phyloP scores from a whole-genome alignment of 2,329 filamentous ascomycete species.

The Arthroderma sp. region DNA sequence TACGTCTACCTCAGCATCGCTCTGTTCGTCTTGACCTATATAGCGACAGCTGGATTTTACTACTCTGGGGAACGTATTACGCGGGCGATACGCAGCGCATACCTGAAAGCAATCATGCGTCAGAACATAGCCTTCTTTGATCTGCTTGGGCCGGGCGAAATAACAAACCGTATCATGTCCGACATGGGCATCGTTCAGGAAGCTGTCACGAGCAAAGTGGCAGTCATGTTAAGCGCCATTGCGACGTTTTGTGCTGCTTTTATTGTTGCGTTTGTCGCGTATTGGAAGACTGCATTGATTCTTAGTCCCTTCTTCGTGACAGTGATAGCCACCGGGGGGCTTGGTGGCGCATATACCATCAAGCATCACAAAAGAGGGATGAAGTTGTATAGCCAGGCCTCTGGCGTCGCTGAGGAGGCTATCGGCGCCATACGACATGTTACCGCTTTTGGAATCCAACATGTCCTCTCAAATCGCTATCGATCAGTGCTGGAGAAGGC shows the following conservation, averaged over 20 bases:
- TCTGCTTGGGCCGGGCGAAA: constrained; percentile 35
- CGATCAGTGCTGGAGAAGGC: too few relatives aligned
- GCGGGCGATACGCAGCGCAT: constrained; percentile 45
- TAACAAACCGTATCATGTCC: constrained; percentile 36
- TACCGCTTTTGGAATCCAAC: constrained; percentile 47
- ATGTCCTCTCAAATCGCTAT: constrained; percentile 46
- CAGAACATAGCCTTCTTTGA: constrained; percentile 44
- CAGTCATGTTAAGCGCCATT: constrained; percentile 34
- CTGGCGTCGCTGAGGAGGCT: constrained; percentile 49
- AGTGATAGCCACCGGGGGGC: too few relatives aligned
- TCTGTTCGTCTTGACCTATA: constrained; percentile 47
- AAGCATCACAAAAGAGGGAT: too few relatives aligned
- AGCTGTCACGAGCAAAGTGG: constrained; percentile 41
- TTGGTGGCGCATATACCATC: too few relatives aligned
- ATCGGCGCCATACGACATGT: constrained; percentile 47
- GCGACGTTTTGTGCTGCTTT: constrained; percentile 40
- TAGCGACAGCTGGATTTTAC: constrained; percentile 48
- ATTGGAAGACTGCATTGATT: constrained; percentile 36
- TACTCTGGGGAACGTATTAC: constrained; percentile 47
- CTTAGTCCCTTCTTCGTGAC: too few relatives aligned
- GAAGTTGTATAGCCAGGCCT: too few relatives aligned
- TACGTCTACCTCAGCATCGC: constrained; percentile 49
- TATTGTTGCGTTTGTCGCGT: constrained; percentile 39
- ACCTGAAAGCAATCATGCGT: constrained; percentile 43
- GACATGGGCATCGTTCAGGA: constrained; percentile 38